A percentile compares a stretch with the other conserved stretches of the same genome.
Conservation (phyloP, 2,329 filamentous ascomycete species). For the Fonsecaea nubica region DNA sequence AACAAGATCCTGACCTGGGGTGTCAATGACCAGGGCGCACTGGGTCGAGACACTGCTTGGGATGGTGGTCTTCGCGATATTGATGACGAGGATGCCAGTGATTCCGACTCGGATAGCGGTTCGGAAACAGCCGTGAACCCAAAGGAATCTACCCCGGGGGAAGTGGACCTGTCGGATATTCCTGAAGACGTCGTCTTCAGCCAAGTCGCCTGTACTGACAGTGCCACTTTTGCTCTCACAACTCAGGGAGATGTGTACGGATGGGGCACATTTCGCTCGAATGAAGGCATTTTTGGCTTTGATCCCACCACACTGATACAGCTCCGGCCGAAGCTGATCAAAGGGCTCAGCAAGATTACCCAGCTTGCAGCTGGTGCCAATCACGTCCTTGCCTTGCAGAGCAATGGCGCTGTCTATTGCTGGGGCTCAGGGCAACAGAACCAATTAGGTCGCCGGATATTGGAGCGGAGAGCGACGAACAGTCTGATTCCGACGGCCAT, state of each 20-base stretch:
- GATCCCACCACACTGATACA: constrained; percentile 52
- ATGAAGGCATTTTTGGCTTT: constrained; percentile 65
- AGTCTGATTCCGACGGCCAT: constrained; percentile 60
- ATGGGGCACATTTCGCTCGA: constrained; percentile 80
- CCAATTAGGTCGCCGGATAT: constrained; percentile 67
- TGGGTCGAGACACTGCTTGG: constrained; percentile 74
- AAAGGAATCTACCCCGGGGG: constrained; percentile 70
- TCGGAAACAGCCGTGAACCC: constrained; percentile 71
- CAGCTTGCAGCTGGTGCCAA: constrained; percentile 71
- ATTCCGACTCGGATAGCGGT: constrained; percentile 52
- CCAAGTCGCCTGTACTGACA: constrained; percentile 75
- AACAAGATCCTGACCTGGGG: constrained; percentile 88
- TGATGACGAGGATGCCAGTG: constrained; percentile 44
- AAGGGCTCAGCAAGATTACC: constrained; percentile 68
- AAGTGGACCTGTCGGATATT: constrained; percentile 62
- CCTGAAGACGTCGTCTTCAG: constrained; percentile 67
- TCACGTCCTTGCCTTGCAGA: constrained; percentile 72
- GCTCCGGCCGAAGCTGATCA: constrained; percentile 51
- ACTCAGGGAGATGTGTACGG: constrained; percentile 77
- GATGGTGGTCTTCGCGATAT: constrained; percentile 43
- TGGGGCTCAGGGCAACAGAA: constrained; percentile 78
- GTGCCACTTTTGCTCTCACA: constrained; percentile 76
- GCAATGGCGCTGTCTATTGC: constrained; percentile 68
- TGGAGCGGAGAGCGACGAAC: constrained; percentile 62
- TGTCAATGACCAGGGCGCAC: constrained; percentile 80